Conservation (phyloP, 352 stramenopile species). For the Globisporangium alternatum region DNA sequence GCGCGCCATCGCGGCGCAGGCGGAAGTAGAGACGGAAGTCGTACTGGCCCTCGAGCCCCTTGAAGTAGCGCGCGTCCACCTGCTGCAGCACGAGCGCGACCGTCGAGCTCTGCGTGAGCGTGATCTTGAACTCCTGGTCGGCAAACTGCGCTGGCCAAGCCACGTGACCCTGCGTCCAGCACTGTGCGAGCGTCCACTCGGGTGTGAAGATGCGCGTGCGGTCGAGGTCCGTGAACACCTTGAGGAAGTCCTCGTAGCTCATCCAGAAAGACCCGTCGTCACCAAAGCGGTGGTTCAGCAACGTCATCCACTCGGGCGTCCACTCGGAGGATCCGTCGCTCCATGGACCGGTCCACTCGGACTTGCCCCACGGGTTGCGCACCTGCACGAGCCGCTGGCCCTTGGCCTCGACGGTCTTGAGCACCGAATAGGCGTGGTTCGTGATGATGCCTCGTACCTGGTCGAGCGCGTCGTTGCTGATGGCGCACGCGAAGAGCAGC, state of each 20-base stretch:
- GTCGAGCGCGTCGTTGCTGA: constrained; percentile 16
- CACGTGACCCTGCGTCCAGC: constrained; percentile 31
- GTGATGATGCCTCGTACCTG: constrained; percentile 35
- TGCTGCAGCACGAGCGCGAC: constrained; percentile 40
- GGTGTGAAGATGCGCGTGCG: constrained; percentile 36
- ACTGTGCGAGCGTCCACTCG: constrained; percentile 37
- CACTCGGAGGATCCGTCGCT: constrained; percentile 44
- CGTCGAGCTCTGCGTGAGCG: constrained; percentile 19
- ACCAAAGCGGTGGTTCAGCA: constrained; percentile 35
- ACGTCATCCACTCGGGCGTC: constrained; percentile 42
- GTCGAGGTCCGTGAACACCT: constrained; percentile 31
- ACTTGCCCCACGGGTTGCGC: constrained; percentile 58
- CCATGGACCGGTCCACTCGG: constrained; percentile 52
- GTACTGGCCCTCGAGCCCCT: constrained; percentile 39
- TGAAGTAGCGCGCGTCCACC: constrained; percentile 38
- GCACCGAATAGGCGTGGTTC: constrained; percentile 58
- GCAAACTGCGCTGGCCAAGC: constrained; percentile 28
- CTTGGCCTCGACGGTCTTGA: constrained; percentile 36
- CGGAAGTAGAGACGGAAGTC: constrained; percentile 36
- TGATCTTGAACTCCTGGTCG: constrained; percentile 30
- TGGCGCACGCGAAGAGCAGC: constrained; percentile 33
- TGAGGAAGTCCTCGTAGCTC: constrained; percentile 40
- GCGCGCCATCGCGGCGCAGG: constrained; percentile 24
- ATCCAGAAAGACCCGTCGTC: constrained; percentile 74
- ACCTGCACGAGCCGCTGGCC: constrained; percentile 34